These are phyloP conservation scores for Sphaerulina vaccinii DNA, from an alignment of 2,329 filamentous ascomycete species.

Conservation along the genomic window DNA sequence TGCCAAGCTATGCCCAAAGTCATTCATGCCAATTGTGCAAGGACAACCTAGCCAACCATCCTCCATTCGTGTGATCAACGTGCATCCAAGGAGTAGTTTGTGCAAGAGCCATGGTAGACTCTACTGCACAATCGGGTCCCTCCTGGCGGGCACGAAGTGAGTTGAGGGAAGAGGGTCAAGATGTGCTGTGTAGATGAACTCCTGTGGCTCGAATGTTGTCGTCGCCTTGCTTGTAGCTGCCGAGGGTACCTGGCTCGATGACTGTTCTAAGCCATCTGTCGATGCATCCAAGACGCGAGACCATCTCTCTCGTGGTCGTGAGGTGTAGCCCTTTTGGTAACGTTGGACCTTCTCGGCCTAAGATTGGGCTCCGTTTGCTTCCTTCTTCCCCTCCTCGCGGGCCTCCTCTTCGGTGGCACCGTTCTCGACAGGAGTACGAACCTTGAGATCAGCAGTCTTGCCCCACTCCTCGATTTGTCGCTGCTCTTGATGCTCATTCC, in stretches of 20 bases:
- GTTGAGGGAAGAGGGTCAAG: too few relatives aligned
- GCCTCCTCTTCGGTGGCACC: conserved; percentile 2
- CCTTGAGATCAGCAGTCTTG: neutral
- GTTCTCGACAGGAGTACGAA: neutral
- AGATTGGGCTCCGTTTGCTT: neutral
- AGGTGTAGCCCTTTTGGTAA: conserved; percentile 1
- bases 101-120: too few relatives aligned
- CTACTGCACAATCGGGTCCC: too few relatives aligned
- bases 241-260: too few relatives aligned
- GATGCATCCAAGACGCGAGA: too few relatives aligned
- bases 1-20: too few relatives aligned
- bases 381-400: neutral
- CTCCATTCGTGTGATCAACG: too few relatives aligned
- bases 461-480: conserved; percentile 60
- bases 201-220: neutral
- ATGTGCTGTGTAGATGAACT: neutral
- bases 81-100: too few relatives aligned
- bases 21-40: too few relatives aligned
- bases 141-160: too few relatives aligned
- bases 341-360: conserved; percentile 2
- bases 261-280: too few relatives aligned
- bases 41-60: too few relatives aligned
- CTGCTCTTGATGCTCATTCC: conserved; percentile 56
- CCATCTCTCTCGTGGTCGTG: neutral
- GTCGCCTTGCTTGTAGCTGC: neutral